Conservation (phyloP, 1,284 basidiomycete species). For the Ceratobasidium theobromae region DNA sequence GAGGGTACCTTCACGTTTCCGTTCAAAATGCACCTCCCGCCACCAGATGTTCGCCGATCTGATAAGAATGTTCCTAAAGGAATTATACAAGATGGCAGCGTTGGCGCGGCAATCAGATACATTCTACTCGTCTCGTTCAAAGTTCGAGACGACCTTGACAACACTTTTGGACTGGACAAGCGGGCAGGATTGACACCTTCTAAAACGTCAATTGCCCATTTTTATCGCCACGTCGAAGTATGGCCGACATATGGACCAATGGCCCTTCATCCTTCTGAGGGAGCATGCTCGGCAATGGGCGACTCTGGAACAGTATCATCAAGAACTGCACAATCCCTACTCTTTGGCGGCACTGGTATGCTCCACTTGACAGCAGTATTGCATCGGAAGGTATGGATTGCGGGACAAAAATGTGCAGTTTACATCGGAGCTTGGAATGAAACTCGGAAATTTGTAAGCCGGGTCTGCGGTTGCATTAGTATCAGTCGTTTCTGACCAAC, state of each 20-base stretch:
- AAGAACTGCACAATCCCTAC: conserved; percentile 59
- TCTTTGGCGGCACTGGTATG: conserved; percentile 65
- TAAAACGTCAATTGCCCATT: conserved; percentile 78
- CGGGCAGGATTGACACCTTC: neutral
- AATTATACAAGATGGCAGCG: conserved; percentile 11
- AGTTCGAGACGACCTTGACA: conserved; percentile 58
- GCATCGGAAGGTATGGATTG: conserved; percentile 79
- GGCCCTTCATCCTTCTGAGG: conserved; percentile 62
- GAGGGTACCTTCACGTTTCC: conserved; percentile 75
- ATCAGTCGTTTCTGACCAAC: neutral
- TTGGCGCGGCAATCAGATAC: conserved; percentile 37
- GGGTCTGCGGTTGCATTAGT: neutral
- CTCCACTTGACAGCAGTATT: conserved; percentile 73
- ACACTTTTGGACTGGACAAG: conserved; percentile 1
- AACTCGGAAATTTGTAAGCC: conserved; percentile 60
- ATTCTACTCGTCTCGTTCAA: conserved; percentile 61
- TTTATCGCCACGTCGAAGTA: conserved; percentile 83
- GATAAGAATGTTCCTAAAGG: conserved; percentile 6
- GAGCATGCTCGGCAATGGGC: conserved; percentile 58
- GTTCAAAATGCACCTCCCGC: conserved; percentile 75
- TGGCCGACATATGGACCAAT: conserved; percentile 77
- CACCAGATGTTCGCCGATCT: neutral
- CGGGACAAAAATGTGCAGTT: conserved; percentile 81
- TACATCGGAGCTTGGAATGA: conserved; percentile 72
- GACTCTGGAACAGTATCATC: conserved; percentile 10